Evolutionary conservation across 208 protist genomes (phyloP).

Genomic region (Acanthamoeba castellanii): DNA sequence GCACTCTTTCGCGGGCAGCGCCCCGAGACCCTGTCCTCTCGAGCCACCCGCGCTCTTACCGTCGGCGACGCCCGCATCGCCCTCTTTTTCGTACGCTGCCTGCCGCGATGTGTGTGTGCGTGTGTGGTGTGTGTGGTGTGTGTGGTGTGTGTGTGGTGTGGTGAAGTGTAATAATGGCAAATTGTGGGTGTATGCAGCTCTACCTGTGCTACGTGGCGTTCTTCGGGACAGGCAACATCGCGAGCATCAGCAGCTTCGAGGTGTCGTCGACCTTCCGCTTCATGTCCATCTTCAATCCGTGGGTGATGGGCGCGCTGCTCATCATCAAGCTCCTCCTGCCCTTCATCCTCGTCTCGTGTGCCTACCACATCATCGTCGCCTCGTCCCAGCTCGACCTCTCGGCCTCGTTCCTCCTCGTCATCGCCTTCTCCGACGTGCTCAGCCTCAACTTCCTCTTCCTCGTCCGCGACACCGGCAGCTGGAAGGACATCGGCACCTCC

Average conservation of each 20-base stretch:
- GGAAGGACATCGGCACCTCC: slow-evolving; percentile 86
- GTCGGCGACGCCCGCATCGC: slow-evolving; percentile 81
- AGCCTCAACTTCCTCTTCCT: slow-evolving; percentile 89
- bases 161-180: too few relatives aligned
- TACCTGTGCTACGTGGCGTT: slow-evolving; percentile 87
- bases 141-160: neutral
- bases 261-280: slow-evolving; percentile 83
- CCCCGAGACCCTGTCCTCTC: neutral
- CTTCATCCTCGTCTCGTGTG: slow-evolving; percentile 81
- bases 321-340: slow-evolving; percentile 88
- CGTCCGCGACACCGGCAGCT: slow-evolving; percentile 86
- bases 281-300: slow-evolving; percentile 85
- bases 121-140: neutral
- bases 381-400: slow-evolving; percentile 72
- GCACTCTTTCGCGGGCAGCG: neutral
- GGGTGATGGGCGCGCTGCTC: slow-evolving; percentile 85
- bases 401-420: slow-evolving; percentile 83
- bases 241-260: slow-evolving; percentile 87
- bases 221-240: slow-evolving; percentile 90
- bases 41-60: slow-evolving; percentile 41
- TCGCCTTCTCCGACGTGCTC: slow-evolving; percentile 85
- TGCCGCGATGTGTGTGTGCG: neutral
- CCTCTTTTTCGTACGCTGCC: slow-evolving; percentile 82
- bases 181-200: slow-evolving; percentile 10
- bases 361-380: slow-evolving; percentile 78